Percentiles rank a stretch among this genome's conserved stretches.
These are phyloP conservation scores for Cutaneotrichosporon spelunceum DNA, from an alignment of 1,284 basidiomycete genomes.

Conservation along the genomic window DNA sequence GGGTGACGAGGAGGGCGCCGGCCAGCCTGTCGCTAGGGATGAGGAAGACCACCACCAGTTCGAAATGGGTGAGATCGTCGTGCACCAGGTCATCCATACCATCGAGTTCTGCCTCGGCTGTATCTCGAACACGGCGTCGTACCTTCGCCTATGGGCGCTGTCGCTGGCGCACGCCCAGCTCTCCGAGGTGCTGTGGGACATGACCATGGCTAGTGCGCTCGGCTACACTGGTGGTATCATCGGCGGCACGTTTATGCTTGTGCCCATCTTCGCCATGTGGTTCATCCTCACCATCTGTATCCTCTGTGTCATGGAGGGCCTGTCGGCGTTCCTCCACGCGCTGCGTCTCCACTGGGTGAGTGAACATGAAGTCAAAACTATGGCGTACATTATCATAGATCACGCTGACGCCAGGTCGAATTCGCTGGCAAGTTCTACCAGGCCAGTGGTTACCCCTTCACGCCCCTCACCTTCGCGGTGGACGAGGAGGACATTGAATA, in stretches of 20 bases:
- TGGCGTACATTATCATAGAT: not conserved
- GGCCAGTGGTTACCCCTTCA: conserved; percentile 68
- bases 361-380: conserved; percentile 6
- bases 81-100: conserved; percentile 96
- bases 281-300: conserved; percentile 71
- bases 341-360: conserved; percentile 87
- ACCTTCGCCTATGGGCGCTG: conserved; percentile 97
- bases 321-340: conserved; percentile 92
- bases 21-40: conserved; percentile 65
- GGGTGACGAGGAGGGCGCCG: conserved; percentile 82
- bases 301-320: conserved; percentile 91
- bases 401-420: conserved; percentile 62
- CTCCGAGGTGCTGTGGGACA: conserved; percentile 87
- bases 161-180: conserved; percentile 97
- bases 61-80: conserved; percentile 90
- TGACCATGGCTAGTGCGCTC: conserved; percentile 71
- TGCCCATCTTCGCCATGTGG: conserved; percentile 74
- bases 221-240: conserved; percentile 52
- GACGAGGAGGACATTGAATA: conserved; percentile 12
- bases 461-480: conserved; percentile 46
- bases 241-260: conserved; percentile 59
- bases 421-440: conserved; percentile 95
- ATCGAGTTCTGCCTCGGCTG: conserved; percentile 99
- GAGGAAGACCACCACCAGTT: conserved; percentile 55
- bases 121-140: conserved; percentile 99